A percentile compares a stretch with the other conserved stretches of the same genome.
These are phyloP conservation scores for Elaeis oleifera DNA, from an alignment of 202 grass and related monocot genomes.

Conservation along the genomic window DNA sequence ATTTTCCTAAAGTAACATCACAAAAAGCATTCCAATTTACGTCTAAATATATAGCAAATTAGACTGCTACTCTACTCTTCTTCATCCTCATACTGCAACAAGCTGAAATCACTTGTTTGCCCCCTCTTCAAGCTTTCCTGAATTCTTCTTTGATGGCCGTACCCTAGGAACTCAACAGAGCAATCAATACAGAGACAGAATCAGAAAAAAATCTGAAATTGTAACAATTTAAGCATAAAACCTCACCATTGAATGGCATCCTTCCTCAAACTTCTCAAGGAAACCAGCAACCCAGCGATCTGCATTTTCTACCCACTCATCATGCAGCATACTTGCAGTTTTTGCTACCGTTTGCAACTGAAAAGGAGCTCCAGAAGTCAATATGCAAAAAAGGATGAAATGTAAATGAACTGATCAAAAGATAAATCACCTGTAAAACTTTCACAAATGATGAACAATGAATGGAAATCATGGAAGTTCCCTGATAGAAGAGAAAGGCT, in stretches of 20 bases:
- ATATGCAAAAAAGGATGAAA: too few species aligned
- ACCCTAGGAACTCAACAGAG: constrained; percentile 37
- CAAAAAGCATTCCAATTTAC: too few species aligned
- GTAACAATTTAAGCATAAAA: not conserved
- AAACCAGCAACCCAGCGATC: constrained; percentile 99
- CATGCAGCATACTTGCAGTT: constrained; percentile 43
- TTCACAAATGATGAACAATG: too few species aligned
- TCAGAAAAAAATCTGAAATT: not conserved
- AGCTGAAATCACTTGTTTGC: constrained; percentile 61
- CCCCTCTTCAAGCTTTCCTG: constrained; percentile 59
- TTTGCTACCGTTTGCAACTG: constrained; percentile 65
- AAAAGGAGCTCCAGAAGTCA: constrained; percentile 9
- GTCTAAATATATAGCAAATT: too few species aligned
- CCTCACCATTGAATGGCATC: constrained; percentile 86
- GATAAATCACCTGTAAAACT: too few species aligned
- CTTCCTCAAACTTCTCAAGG: constrained; percentile 95
- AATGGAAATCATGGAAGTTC: too few species aligned
- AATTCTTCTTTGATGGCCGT: constrained; percentile 81
- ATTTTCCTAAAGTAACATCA: too few species aligned
- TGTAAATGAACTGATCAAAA: too few species aligned
- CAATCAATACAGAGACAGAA: not conserved
- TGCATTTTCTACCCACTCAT: constrained; percentile 98
- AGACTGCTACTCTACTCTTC: not conserved
- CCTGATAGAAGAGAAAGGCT: too few species aligned
- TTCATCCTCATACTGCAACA: constrained; percentile 56